Conservation (phyloP, 306 rosid genomes). For the Ammopiptanthus mongolicus region DNA sequence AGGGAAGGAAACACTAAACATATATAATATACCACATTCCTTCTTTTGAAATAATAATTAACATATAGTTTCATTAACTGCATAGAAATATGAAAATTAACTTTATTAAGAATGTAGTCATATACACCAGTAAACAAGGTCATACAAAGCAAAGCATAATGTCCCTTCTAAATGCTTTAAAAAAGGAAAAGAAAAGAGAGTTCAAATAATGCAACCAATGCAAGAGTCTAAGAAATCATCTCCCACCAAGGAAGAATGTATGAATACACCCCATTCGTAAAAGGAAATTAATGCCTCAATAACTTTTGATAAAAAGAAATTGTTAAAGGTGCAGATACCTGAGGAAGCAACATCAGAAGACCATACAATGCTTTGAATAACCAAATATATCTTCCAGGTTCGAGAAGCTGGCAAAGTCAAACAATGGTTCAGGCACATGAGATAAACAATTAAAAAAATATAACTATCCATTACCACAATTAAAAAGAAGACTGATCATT, state of each 20-base stretch:
- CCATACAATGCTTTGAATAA: conserved; percentile 87
- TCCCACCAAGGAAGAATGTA: not conserved
- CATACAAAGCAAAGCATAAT: not conserved
- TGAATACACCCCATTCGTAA: not conserved
- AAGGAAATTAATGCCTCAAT: not conserved
- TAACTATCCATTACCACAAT: not conserved
- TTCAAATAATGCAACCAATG: not conserved
- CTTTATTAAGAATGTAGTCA: not conserved
- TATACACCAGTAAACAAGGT: not conserved
- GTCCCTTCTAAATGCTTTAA: not conserved
- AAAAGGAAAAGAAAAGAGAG: not conserved
- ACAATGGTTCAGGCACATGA: conserved; percentile 18
- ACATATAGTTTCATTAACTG: not conserved
- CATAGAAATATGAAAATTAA: not conserved
- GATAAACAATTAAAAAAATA: not conserved
- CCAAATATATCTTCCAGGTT: conserved; percentile 86
- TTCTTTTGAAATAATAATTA: not conserved
- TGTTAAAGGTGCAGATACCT: conserved; percentile 44
- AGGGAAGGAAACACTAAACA: not conserved
- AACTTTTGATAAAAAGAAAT: not conserved
- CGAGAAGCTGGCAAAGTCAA: conserved; percentile 84
- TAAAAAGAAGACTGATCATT: not conserved
- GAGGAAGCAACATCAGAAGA: conserved; percentile 96
- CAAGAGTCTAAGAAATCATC: not conserved
- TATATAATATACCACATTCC: not conserved